A percentile compares a stretch with the other conserved stretches of the same genome.
Evolutionary conservation across 352 stramenopile species (phyloP).

Genomic region (Pythium angustatum): DNA sequence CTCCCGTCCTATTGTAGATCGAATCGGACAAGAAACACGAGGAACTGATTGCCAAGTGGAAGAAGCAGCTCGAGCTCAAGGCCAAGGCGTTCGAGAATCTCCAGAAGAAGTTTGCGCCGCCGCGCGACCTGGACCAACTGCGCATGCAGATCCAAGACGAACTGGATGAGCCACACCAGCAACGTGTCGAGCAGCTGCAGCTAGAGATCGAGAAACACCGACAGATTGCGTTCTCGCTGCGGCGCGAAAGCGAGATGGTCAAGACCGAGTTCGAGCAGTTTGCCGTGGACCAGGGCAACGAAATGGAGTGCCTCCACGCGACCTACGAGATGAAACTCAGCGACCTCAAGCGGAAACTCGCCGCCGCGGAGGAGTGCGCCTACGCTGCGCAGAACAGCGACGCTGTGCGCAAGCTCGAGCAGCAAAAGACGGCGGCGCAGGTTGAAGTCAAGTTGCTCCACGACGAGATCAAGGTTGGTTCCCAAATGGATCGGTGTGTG

Average conservation of each 20-base stretch:
- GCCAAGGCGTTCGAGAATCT: slow-evolving; percentile 76
- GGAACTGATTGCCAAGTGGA: slow-evolving; percentile 82
- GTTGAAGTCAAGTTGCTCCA: slow-evolving; percentile 67
- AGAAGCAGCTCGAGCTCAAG: slow-evolving; percentile 83
- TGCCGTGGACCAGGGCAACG: slow-evolving; percentile 71
- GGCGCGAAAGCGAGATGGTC: slow-evolving; percentile 73
- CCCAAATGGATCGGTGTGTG: not conserved
- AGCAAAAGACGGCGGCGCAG: slow-evolving; percentile 48
- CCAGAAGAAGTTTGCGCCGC: slow-evolving; percentile 82
- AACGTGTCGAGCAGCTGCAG: slow-evolving; percentile 60
- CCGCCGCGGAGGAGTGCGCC: slow-evolving; percentile 41
- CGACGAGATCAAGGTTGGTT: slow-evolving; percentile 53
- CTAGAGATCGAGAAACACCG: slow-evolving; percentile 75
- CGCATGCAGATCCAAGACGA: slow-evolving; percentile 84
- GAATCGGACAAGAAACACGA: slow-evolving; percentile 83
- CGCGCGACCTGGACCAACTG: slow-evolving; percentile 79
- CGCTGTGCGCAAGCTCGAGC: slow-evolving; percentile 50
- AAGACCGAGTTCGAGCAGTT: slow-evolving; percentile 89
- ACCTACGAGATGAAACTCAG: slow-evolving; percentile 62
- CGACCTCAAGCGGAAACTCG: slow-evolving; percentile 58
- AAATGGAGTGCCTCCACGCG: slow-evolving; percentile 73
- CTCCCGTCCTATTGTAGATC: slow-evolving; percentile 37
- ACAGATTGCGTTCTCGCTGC: slow-evolving; percentile 62
- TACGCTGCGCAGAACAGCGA: slow-evolving; percentile 42
- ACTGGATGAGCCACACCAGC: slow-evolving; percentile 72